phyloP scores from a whole-genome alignment of 2,329 filamentous ascomycete species.

The Apiospora hydei region DNA sequence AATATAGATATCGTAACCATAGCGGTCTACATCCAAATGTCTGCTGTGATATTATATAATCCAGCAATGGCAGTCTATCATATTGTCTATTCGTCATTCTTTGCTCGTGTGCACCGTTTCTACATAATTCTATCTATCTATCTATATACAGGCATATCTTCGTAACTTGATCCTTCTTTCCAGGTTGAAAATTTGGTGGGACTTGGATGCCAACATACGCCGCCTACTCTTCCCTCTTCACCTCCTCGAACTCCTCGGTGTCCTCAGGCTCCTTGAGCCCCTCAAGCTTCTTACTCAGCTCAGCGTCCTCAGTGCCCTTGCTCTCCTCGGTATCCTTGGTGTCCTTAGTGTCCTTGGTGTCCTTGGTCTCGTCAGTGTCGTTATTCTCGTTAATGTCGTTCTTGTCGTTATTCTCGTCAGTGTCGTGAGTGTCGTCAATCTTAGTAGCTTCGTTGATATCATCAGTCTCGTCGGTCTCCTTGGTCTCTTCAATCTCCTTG shows the following conservation, averaged over 20 bases:
- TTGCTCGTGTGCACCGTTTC: neutral
- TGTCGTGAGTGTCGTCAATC: neutral
- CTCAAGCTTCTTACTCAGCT: conserved; percentile 14
- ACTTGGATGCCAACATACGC: neutral
- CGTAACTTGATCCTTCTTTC: neutral
- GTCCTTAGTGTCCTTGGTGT: conserved; percentile 23
- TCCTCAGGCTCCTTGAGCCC: no score
- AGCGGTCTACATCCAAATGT: neutral
- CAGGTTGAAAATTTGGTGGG: neutral
- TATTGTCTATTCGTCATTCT: neutral
- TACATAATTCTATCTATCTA: neutral
- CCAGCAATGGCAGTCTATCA: neutral
- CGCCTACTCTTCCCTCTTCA: conserved; percentile 17
- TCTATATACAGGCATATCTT: neutral
- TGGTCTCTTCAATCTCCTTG: no score
- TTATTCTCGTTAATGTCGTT: no score
- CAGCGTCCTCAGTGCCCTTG: neutral
- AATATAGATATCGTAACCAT: neutral
- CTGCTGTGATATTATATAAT: neutral
- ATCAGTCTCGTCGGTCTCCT: no score
- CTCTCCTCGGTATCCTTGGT: neutral
- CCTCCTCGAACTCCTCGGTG: conserved; percentile 24
- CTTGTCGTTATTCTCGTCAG: neutral
- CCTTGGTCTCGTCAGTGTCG: no score
- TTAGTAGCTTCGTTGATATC: no score